phyloP scores from a whole-genome alignment of 192 early-diverging fungal genomes.

The Chytriomyces sp. region DNA sequence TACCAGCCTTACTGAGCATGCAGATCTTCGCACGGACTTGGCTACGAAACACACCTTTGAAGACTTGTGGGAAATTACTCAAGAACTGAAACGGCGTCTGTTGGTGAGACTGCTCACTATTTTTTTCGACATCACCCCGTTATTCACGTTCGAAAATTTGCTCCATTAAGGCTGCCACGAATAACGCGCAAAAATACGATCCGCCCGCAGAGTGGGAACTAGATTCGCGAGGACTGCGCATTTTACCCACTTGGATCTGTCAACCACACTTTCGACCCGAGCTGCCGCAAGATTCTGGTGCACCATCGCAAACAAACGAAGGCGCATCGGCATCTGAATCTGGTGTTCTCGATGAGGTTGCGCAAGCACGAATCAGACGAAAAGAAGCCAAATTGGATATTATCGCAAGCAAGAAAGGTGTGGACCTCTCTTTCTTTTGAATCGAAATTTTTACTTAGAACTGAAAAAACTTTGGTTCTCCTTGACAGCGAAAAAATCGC shows the following conservation, averaged over 20 bases:
- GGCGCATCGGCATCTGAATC: neutral
- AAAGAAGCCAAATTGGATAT: slow-evolving; percentile 2
- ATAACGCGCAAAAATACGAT: slow-evolving; percentile 30
- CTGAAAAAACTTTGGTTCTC: neutral
- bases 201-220: slow-evolving; percentile 45
- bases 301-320: neutral
- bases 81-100: slow-evolving; percentile 63
- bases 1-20: slow-evolving; percentile 68
- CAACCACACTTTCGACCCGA: slow-evolving; percentile 70
- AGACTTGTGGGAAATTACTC: slow-evolving; percentile 61
- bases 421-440: neutral
- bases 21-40: slow-evolving; percentile 78
- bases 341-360: neutral
- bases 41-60: slow-evolving; percentile 64
- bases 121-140: slow-evolving; percentile 6
- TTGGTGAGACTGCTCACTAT: slow-evolving; percentile 32
- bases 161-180: neutral
- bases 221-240: slow-evolving; percentile 60
- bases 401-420: slow-evolving; percentile 18
- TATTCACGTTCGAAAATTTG: neutral
- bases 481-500: slow-evolving; percentile 10
- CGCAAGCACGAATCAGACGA: slow-evolving; percentile 5
- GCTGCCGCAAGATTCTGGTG: slow-evolving; percentile 21
- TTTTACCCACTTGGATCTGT: slow-evolving; percentile 69
- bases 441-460: neutral